These are phyloP conservation scores for Chrysanthemum makinoi DNA, from an alignment of 129 eudicot genomes.

Conservation along the genomic window DNA sequence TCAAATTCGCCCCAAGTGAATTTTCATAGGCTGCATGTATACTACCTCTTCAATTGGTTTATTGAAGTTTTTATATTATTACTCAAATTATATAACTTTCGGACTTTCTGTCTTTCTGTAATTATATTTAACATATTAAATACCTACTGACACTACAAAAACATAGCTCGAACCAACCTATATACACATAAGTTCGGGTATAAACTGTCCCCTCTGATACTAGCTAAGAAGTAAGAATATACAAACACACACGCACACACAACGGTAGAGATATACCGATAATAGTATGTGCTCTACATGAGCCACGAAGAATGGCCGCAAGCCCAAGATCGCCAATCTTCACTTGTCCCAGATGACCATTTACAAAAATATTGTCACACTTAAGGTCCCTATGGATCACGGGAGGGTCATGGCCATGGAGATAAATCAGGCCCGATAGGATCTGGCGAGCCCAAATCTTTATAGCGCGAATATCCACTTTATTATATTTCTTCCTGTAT, in stretches of 20 bases:
- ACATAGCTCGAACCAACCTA: not conserved
- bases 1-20: not conserved
- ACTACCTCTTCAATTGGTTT: not conserved
- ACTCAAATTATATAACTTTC: too few relatives aligned
- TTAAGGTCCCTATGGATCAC: constrained; percentile 89
- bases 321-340: constrained; percentile 93
- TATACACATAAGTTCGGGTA: not conserved
- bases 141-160: not conserved
- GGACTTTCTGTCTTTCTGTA: too few relatives aligned
- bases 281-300: constrained; percentile 74
- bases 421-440: constrained; percentile 64
- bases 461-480: constrained; percentile 65
- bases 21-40: not conserved
- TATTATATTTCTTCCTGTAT: constrained; percentile 67
- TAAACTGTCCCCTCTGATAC: not conserved
- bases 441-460: constrained; percentile 91
- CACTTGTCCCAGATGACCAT: constrained; percentile 89
- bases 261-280: constrained; percentile 47
- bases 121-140: too few relatives aligned
- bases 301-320: constrained; percentile 74
- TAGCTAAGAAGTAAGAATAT: not conserved
- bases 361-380: constrained; percentile 80
- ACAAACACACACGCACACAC: not conserved
- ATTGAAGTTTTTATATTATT: too few relatives aligned
- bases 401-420: constrained; percentile 83